Conservation (phyloP, 1,284 basidiomycete species). For the Ganoderma resinaceum region DNA sequence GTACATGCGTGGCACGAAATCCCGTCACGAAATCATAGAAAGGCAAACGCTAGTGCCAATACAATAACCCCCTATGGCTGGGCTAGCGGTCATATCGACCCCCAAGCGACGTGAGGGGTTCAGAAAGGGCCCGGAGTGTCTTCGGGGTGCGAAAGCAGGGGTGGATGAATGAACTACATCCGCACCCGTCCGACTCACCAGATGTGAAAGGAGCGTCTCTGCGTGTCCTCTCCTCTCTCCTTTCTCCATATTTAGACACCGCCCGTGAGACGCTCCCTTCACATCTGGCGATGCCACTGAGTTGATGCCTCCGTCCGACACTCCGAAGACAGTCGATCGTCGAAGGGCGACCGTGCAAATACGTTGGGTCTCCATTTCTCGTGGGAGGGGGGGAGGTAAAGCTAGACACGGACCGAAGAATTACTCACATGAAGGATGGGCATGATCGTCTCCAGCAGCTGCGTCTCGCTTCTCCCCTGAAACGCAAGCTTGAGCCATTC, state of each 20-base stretch:
- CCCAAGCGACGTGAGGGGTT: not conserved
- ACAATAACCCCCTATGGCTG: no score
- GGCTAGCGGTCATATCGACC: no score
- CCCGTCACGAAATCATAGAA: no score
- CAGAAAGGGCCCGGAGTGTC: no score
- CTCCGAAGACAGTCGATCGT: not conserved
- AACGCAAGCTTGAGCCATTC: constrained; percentile 80
- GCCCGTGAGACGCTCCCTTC: not conserved
- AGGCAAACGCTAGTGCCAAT: no score
- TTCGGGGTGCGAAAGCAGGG: no score
- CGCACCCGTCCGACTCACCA: not conserved
- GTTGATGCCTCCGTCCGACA: no score
- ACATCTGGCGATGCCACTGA: not conserved
- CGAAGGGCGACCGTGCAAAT: not conserved
- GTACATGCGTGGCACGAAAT: no score
- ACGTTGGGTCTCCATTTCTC: not conserved
- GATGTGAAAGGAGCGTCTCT: not conserved
- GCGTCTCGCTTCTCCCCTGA: constrained; percentile 58
- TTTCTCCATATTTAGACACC: not conserved
- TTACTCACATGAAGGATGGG: constrained; percentile 77
- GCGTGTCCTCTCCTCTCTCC: not conserved
- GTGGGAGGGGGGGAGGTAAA: no score
- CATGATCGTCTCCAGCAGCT: constrained; percentile 78
- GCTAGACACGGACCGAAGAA: not conserved
- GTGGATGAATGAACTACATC: no score